Evolutionary conservation across 306 rosid species (phyloP), one percentile per base, ranked within the genome.

Genomic region (Acacia crassicarpa): DNA sequence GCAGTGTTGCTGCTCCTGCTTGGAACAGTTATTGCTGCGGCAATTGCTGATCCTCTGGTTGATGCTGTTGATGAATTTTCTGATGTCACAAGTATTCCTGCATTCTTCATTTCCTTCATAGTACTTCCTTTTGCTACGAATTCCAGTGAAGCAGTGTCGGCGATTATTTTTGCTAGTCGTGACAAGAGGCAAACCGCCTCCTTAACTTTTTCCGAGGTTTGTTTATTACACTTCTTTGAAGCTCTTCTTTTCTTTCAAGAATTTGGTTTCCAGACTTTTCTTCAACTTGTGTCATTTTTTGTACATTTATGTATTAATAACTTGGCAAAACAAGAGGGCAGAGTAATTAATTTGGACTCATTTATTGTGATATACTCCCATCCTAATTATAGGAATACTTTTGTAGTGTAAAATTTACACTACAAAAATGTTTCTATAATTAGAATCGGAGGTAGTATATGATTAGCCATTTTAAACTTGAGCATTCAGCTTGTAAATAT

Each of bases 61-160:
- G 99, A 93, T 67, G 96, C 81, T 1, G 99, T 95, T 5, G 91
- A 95, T 81, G 87, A 91, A 83, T 95, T 95, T 67, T 93, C 99
- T 12, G 85, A 75, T 15, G 99, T 98, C 72, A 92, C 98, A 1
- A 82, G 84, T 56, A 95, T 95, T 88, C 99, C 98, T 4, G 91
- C 94, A 11, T 95, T 95, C 93, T 95, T 95, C 89, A 89, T 95
- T 89, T 95, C 99, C 12, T 95, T 95, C 83, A 91, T 95, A 33
- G 86, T 81, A 8, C 90, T 93, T 11, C 99, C 99, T 80, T 79
- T 95, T 69, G 97, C 95, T 78, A 95, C 99, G 33, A 94, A 90
- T 89, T 87, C 99, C 43, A 93, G 97, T 59, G 99, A 93, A 85
- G 96, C 97, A 35, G 97, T 95, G 25, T 82, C 99, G 8, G 97